Conservation (phyloP, 768 basidiomycete species). For the Amanita rimosa region DNA sequence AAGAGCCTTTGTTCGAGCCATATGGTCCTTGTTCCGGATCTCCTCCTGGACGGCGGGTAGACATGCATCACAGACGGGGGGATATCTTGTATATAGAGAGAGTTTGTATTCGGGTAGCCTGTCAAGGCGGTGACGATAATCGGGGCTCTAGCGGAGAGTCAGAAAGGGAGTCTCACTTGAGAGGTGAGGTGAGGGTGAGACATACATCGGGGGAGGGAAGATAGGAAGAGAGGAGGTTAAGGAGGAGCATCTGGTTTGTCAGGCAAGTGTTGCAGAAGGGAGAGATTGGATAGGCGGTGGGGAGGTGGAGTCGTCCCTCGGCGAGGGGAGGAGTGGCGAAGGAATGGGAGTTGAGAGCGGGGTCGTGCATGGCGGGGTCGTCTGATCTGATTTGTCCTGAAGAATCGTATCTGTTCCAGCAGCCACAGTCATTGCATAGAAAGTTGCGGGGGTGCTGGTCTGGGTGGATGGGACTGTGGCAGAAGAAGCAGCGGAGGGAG, state of each 20-base stretch:
- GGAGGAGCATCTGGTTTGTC: constrained; percentile 84
- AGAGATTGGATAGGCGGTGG: constrained; percentile 43
- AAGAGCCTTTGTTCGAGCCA: constrained; percentile 71
- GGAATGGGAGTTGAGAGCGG: constrained; percentile 53
- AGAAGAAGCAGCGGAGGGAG: constrained; percentile 59
- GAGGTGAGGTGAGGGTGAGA: constrained; percentile 7
- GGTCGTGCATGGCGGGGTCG: constrained; percentile 83
- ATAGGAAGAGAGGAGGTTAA: constrained; percentile 85
- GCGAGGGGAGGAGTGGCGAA: constrained; percentile 53
- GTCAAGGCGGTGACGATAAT: constrained; percentile 52
- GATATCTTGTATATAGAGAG: constrained; percentile 73
- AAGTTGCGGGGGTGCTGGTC: constrained; percentile 46
- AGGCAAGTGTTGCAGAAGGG: constrained; percentile 84
- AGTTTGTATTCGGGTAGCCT: constrained; percentile 61
- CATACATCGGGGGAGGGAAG: constrained; percentile 69
- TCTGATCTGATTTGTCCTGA: constrained; percentile 73
- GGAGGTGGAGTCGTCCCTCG: constrained; percentile 57
- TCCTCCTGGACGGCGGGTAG: constrained; percentile 74
- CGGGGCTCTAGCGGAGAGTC: constrained; percentile 44
- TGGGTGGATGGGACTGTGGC: constrained; percentile 33
- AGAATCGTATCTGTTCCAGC: constrained; percentile 66
- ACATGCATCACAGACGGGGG: constrained; percentile 74
- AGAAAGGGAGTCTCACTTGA: no score
- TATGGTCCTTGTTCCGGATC: constrained; percentile 65
- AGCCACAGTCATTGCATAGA: constrained; percentile 54